phyloP scores from a whole-genome alignment of 2,329 filamentous ascomycete species.

The Epichloe uncinata region DNA sequence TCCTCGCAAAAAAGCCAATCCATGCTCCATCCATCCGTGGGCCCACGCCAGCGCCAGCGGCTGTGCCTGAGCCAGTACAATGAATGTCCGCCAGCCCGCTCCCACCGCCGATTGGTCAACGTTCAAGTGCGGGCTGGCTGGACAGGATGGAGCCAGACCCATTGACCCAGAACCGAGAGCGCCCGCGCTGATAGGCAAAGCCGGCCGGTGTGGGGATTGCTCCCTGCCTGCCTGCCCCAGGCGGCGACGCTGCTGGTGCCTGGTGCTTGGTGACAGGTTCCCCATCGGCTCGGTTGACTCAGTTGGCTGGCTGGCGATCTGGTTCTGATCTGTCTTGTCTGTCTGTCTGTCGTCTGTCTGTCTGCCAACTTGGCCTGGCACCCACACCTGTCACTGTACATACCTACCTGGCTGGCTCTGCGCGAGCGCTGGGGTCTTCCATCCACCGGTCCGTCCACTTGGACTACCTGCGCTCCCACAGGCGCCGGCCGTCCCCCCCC shows the following conservation, averaged over 20 bases:
- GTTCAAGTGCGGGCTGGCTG: too few relatives aligned
- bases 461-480: constrained; percentile 6
- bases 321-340: too few relatives aligned
- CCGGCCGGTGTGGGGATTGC: background rate
- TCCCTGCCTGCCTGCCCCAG: background rate
- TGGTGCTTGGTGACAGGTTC: background rate
- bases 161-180: background rate
- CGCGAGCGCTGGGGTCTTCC: constrained; percentile 1
- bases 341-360: too few relatives aligned
- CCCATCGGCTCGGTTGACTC: too few relatives aligned
- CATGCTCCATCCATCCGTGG: background rate
- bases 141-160: background rate
- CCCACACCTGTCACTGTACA: too few relatives aligned
- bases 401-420: background rate
- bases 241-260: background rate
- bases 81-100: background rate
- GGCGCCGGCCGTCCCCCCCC: constrained; percentile 6
- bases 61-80: background rate
- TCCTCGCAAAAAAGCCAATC: background rate
- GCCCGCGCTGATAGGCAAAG: background rate
- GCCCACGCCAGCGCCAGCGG: background rate
- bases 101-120: background rate
- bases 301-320: too few relatives aligned
- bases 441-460: background rate
- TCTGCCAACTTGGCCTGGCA: background rate